A percentile compares a stretch with the other conserved stretches of the same genome.
Evolutionary conservation across 2,329 filamentous ascomycete species (phyloP).

Genomic region (Sphaceloma murrayae): DNA sequence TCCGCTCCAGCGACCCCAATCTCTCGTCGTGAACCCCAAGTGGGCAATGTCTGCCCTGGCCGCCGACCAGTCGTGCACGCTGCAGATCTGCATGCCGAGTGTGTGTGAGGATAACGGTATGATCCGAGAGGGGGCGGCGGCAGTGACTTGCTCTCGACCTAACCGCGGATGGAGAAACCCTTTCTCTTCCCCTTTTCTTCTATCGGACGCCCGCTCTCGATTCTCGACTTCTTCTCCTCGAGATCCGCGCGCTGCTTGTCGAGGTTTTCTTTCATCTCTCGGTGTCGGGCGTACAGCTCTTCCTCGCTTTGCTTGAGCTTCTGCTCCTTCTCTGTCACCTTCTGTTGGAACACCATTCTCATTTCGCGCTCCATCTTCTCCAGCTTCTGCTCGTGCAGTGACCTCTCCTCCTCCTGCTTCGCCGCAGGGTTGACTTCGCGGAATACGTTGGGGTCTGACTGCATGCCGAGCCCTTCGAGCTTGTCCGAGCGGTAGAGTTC

Average conservation of each 20-base stretch:
- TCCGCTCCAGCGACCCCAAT: constrained; percentile 1
- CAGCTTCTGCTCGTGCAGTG: constrained; percentile 97
- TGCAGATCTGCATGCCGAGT: too few relatives aligned
- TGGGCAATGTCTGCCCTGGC: too few relatives aligned
- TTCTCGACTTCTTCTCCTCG: constrained; percentile 93
- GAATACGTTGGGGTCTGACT: constrained; percentile 97
- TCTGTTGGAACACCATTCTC: constrained; percentile 99
- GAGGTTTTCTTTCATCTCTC: constrained; percentile 99
- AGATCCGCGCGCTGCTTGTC: constrained; percentile 89
- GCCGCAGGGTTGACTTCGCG: constrained; percentile 99
- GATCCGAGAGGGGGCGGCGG: neutral
- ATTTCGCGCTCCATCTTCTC: constrained; percentile 99
- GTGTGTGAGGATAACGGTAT: neutral
- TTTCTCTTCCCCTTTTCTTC: constrained; percentile 99
- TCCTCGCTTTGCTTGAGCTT: constrained; percentile 99
- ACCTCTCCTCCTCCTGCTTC: constrained; percentile 98
- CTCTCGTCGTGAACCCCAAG: too few relatives aligned
- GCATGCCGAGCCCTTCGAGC: constrained; percentile 95
- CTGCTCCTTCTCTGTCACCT: constrained; percentile 98
- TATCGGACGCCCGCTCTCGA: constrained; percentile 90
- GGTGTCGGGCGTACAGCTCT: constrained; percentile 92
- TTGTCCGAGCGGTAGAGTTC: constrained; percentile 99
- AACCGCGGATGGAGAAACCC: constrained; percentile 84
- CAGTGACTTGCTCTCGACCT: constrained; percentile 16
- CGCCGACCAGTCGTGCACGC: too few relatives aligned